Base-by-base conservation (phyloP, 2,329 filamentous ascomycete genomes). In the Diaporthe ampelina region DNA sequence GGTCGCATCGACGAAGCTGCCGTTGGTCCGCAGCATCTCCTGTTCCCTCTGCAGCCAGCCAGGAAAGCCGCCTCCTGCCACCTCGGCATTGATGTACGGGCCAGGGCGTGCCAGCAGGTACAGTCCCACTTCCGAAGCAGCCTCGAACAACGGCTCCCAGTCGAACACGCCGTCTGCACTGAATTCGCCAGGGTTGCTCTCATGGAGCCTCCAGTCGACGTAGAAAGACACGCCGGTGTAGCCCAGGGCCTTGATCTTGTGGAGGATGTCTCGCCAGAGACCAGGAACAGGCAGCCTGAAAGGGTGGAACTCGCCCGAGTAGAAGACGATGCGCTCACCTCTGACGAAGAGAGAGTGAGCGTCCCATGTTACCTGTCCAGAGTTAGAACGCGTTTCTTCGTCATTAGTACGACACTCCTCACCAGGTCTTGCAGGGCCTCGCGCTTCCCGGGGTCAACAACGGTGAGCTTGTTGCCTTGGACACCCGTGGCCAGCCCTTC, bases 141-240 rank as follows among this genome's bases (percentile, higher is more conserved):
- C 94, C 7, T 93, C 90, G 77, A 95, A 95, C 83, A 97, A 95
- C 0, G 92, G 91, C 76, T 94, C 89, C 5, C 94, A 85, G 19
- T 89, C 91, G 78, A 95, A 94, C 21, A 95, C 87, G 0, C 94
- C 94, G 2, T 94, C 90, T 0, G 91, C 92, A 11, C 86, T 86
- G 79, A 94, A 95, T 4, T 90, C 85, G 0, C 93, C 94, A 0
- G 87, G 91, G 74, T 92, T 92, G 3, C 93, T 94, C 81, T 97
- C 94, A 0, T 95, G 82, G 3, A 96, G 84, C 4, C 92, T 93
- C 94, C 94, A 97, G 78, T 95, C 89, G 9, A 92, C 87, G 79
- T 96, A 96, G 81, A 95, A 95, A 0, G 93, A 95, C 1, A 95
- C 92, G 58, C 90, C 89, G 78, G 94, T 96, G 83, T 95, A 95